Base-by-base conservation (phyloP, 306 rosid species). In the Abrus pulchellus region DNA sequence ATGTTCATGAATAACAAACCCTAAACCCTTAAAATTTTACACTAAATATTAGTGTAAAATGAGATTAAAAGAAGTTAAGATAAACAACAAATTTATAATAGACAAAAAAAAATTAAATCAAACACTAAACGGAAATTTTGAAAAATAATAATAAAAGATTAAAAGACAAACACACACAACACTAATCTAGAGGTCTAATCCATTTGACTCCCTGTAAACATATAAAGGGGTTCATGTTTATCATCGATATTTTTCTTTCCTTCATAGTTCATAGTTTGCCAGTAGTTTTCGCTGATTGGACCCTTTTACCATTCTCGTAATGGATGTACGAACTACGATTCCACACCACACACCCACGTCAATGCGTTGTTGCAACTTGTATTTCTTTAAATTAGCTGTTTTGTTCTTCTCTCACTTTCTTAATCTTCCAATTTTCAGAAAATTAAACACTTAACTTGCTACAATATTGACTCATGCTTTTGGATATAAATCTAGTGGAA, bases 371-470 rank as follows among this genome's bases (percentile, higher is more conserved):
- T 20, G 20, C 14, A 27, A 41, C 72, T 66, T 34, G 3, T 67
- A 36, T 43, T 66, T 66, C n/a, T 7, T 9, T 9, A 68, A 67
- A 9, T 44, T 2, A 29, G 43, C 2, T 29, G 29, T 29, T 48
- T 68, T 68, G 34, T 71, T 71, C 2, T 34, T 72, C 63, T 72
- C 63, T 53, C 44, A 14, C 44, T 72, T 53, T 30, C 62, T 50
- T 52, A 50, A 71, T 43, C 41, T 71, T 36, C 49, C 49, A 33
- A 70, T 33, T 6, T 53, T 27, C 29, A 30, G 30, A 70, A 72
- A 14, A 34, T 2, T 52, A 32, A 53, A 9, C 76, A 68, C 56
- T 45, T 54, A 73, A 55, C 11, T 56, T 14, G 36, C 62, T 9
- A 45, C 28, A 48, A 36, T n/a, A 34, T 9, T 34, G 50, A 20